Percentiles rank a stretch among this genome's conserved stretches.
Conservation (phyloP, 2,329 filamentous ascomycete genomes). For the Phialophora chinensis region DNA sequence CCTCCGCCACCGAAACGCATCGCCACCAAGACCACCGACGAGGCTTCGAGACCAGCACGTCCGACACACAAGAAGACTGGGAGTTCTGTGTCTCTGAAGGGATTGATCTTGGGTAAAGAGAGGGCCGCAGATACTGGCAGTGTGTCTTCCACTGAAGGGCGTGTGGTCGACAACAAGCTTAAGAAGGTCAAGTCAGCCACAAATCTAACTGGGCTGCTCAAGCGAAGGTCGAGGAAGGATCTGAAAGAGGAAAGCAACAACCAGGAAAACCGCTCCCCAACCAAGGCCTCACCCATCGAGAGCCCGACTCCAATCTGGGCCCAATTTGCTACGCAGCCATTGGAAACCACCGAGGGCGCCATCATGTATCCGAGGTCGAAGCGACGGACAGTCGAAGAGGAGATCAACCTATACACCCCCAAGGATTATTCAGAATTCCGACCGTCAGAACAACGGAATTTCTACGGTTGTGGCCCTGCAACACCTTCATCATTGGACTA, state of each 20-base stretch:
- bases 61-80: slow-evolving; percentile 40
- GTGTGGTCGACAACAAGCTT: slow-evolving; percentile 51
- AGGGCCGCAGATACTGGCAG: slow-evolving; percentile 48
- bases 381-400: slow-evolving; percentile 56
- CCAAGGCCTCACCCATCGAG: slow-evolving; percentile 34
- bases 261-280: slow-evolving; percentile 71
- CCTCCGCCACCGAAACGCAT: slow-evolving; percentile 38
- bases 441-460: slow-evolving; percentile 67
- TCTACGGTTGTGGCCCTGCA: slow-evolving; percentile 57
- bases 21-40: slow-evolving; percentile 34
- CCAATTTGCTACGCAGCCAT: slow-evolving; percentile 65
- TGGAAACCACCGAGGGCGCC: slow-evolving; percentile 44
- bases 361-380: slow-evolving; percentile 54
- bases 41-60: slow-evolving; percentile 19
- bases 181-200: slow-evolving; percentile 83
- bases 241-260: slow-evolving; percentile 65
- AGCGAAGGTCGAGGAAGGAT: slow-evolving; percentile 74
- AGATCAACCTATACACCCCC: slow-evolving; percentile 65
- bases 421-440: slow-evolving; percentile 57
- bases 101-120: slow-evolving; percentile 44
- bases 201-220: slow-evolving; percentile 78
- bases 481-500: slow-evolving; percentile 48
- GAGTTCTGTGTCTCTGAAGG: slow-evolving; percentile 40
- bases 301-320: slow-evolving; percentile 76
- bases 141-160: slow-evolving; percentile 43